Conservation (phyloP, 805 yeast species). For the Crinitomyces ghanaensis region DNA sequence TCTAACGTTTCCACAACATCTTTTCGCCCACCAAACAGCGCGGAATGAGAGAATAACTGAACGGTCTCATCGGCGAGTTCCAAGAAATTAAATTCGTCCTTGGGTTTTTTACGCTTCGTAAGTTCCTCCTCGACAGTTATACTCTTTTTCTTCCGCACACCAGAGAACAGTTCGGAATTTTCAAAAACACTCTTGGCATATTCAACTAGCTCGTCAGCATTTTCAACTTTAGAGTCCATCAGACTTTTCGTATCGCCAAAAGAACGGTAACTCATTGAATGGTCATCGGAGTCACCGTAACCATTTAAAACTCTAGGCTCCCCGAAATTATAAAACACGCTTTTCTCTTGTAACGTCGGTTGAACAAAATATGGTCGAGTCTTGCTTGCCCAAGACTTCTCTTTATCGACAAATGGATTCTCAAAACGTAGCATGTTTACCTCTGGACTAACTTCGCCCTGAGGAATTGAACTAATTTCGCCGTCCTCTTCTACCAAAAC, state of each 20-base stretch:
- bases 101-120: too few relatives aligned
- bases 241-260: neutral
- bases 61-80: conserved; percentile 2
- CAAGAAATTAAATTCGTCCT: neutral
- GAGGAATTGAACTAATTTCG: too few relatives aligned
- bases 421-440: too few relatives aligned
- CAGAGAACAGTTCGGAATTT: too few relatives aligned
- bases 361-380: neutral
- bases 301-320: neutral
- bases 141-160: too few relatives aligned
- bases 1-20: neutral
- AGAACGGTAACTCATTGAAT: neutral
- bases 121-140: too few relatives aligned
- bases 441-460: too few relatives aligned
- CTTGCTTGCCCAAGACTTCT: neutral
- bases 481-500: too few relatives aligned
- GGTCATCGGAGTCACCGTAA: neutral
- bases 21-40: conserved; percentile 1
- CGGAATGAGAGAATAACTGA: neutral
- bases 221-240: neutral
- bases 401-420: neutral
- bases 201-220: neutral
- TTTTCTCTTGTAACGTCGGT: neutral
- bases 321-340: neutral
- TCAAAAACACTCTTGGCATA: too few relatives aligned